Evolutionary conservation across 441 rosid species (phyloP).

Genomic region (Adansonia gregorii): DNA sequence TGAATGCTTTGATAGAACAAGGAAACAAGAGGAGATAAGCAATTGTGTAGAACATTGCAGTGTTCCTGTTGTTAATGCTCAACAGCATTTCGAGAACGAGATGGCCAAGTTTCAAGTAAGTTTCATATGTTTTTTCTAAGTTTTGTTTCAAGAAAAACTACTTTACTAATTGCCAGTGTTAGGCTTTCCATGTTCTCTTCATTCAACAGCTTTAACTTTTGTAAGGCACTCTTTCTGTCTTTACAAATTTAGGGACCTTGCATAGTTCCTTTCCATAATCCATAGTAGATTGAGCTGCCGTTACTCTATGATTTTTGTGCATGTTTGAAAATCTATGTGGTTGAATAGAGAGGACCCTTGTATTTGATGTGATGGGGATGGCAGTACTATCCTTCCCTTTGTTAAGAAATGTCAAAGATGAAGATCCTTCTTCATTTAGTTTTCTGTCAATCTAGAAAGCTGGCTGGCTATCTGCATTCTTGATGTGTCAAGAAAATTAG

Average conservation of each 20-base stretch:
- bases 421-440: not conserved
- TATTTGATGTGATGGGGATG: not conserved
- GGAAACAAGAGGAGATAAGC: conserved; percentile 68
- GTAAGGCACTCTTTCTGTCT: not conserved
- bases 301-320: not conserved
- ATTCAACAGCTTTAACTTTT: conserved; percentile 9
- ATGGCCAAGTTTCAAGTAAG: conserved; percentile 79
- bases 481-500: not conserved
- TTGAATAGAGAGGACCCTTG: not conserved
- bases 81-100: conserved; percentile 68
- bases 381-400: not conserved
- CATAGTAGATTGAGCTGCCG: not conserved
- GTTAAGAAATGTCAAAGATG: not conserved
- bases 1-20: conserved; percentile 84
- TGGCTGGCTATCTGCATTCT: not conserved
- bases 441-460: not conserved
- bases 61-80: conserved; percentile 70
- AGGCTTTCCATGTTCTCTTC: not conserved
- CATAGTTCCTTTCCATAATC: not conserved
- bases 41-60: conserved; percentile 77
- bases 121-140: conserved; percentile 11
- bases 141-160: conserved; percentile 6
- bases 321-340: not conserved
- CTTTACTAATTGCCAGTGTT: not conserved
- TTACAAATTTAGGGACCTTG: conserved; percentile 18